Conservation (phyloP, 1,139 yeast genomes). For the Ogataea hybrid region DNA sequence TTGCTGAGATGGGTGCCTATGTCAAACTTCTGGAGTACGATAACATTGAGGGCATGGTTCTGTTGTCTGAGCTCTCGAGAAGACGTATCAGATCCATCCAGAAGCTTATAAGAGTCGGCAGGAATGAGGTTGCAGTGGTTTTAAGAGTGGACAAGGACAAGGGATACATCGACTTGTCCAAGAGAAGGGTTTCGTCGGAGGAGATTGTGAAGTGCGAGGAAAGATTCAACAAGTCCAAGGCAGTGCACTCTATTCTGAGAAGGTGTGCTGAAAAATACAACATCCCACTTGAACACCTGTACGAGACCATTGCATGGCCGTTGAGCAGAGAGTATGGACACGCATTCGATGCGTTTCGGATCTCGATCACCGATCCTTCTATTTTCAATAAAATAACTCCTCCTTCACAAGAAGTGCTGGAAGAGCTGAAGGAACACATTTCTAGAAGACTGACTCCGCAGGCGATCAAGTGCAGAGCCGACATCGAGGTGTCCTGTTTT, state of each 20-base stretch:
- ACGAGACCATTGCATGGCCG: conserved; percentile 96
- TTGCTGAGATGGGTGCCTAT: conserved; percentile 98
- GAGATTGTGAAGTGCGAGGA: conserved; percentile 98
- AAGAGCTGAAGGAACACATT: conserved; percentile 81
- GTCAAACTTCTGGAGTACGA: conserved; percentile 95
- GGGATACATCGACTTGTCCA: conserved; percentile 96
- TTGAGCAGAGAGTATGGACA: conserved; percentile 93
- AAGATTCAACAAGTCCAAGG: conserved; percentile 93
- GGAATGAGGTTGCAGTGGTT: conserved; percentile 98
- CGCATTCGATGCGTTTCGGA: conserved; percentile 95
- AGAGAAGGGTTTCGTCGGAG: conserved; percentile 97
- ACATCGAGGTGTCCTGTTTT: conserved; percentile 95
- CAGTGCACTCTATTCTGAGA: conserved; percentile 95
- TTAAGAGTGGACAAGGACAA: conserved; percentile 98
- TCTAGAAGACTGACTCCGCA: conserved; percentile 95
- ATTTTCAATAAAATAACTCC: conserved; percentile 79
- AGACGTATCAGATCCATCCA: conserved; percentile 98
- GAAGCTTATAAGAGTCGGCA: conserved; percentile 95
- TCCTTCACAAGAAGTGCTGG: conserved; percentile 71
- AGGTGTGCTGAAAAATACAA: conserved; percentile 98
- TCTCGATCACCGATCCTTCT: conserved; percentile 88
- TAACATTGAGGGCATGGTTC: conserved; percentile 98
- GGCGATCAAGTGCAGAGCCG: conserved; percentile 97
- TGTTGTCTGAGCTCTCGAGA: conserved; percentile 93
- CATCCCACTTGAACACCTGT: conserved; percentile 79